phyloP scores from a whole-genome alignment of 306 rosid species.

The Pterocarpus macrocarpus region DNA sequence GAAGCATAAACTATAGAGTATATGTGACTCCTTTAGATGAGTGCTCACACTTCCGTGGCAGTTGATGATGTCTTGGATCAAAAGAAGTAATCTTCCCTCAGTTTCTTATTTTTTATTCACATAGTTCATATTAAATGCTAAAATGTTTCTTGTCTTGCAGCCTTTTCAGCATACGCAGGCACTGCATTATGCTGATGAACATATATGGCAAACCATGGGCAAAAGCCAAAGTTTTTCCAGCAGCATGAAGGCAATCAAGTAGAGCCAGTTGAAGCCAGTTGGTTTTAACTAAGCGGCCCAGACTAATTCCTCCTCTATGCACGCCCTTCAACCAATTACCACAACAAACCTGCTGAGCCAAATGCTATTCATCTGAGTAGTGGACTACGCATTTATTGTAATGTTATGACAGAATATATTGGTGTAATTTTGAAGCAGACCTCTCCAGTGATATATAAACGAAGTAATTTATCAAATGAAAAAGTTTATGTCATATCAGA shows the following conservation, averaged over 20 bases:
- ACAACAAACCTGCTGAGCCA: neutral
- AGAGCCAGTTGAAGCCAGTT: neutral
- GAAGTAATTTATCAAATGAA: neutral
- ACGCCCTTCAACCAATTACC: neutral
- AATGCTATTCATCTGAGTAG: neutral
- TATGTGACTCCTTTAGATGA: too few relatives aligned
- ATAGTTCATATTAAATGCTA: neutral
- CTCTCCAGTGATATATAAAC: neutral
- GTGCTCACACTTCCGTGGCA: too few relatives aligned
- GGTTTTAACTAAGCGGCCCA: neutral
- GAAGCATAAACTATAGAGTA: too few relatives aligned
- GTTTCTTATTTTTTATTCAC: neutral
- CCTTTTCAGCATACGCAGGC: too few relatives aligned
- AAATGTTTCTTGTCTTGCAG: neutral
- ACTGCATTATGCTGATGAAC: neutral
- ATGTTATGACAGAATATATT: neutral
- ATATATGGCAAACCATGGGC: neutral
- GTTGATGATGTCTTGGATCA: too few relatives aligned
- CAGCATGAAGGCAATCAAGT: neutral
- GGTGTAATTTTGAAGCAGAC: neutral
- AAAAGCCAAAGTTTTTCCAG: neutral
- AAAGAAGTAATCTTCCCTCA: neutral
- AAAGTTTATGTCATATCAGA: too few relatives aligned
- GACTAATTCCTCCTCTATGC: neutral
- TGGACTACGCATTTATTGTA: neutral